Conservation (phyloP, 1,284 basidiomycete species). For the Anthracocystis walkeri region DNA sequence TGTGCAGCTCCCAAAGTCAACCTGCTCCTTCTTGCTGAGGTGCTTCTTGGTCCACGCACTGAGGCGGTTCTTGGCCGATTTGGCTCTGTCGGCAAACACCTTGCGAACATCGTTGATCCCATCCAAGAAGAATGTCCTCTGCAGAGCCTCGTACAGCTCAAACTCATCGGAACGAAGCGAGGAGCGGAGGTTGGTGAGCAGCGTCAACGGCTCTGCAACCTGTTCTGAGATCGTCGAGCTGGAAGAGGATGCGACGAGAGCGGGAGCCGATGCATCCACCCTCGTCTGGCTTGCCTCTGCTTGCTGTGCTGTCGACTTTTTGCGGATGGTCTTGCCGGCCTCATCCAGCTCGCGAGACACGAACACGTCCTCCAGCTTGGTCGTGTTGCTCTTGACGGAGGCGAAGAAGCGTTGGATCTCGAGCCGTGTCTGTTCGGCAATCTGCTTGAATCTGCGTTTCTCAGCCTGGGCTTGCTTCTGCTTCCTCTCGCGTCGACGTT, state of each 20-base stretch:
- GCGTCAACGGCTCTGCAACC: slow-evolving; percentile 38
- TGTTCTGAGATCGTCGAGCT: slow-evolving; percentile 23
- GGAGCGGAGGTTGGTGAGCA: slow-evolving; percentile 43
- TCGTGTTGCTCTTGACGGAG: slow-evolving; percentile 51
- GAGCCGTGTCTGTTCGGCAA: slow-evolving; percentile 49
- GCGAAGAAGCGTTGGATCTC: slow-evolving; percentile 63
- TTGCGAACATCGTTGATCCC: slow-evolving; percentile 60
- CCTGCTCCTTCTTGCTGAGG: slow-evolving; percentile 50
- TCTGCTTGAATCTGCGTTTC: slow-evolving; percentile 25
- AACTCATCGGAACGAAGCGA: slow-evolving; percentile 57
- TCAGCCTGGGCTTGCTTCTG: slow-evolving; percentile 33
- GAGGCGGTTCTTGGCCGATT: slow-evolving; percentile 57
- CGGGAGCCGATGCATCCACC: not conserved
- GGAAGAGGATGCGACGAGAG: slow-evolving; percentile 5
- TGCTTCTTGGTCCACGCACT: slow-evolving; percentile 61
- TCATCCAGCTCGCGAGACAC: slow-evolving; percentile 62
- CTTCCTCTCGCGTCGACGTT: slow-evolving; percentile 24
- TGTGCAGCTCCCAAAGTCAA: slow-evolving; percentile 30
- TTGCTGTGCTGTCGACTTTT: slow-evolving; percentile 11
- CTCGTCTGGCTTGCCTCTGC: not conserved
- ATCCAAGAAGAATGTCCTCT: slow-evolving; percentile 38
- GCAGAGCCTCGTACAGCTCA: slow-evolving; percentile 59
- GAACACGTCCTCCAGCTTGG: slow-evolving; percentile 52
- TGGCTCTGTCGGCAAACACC: slow-evolving; percentile 56
- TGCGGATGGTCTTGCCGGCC: slow-evolving; percentile 54